Evolutionary conservation across 83 land plant genomes (phyloP), one percentile per base, ranked within the genome.

Genomic region (Picea engelmannii): DNA sequence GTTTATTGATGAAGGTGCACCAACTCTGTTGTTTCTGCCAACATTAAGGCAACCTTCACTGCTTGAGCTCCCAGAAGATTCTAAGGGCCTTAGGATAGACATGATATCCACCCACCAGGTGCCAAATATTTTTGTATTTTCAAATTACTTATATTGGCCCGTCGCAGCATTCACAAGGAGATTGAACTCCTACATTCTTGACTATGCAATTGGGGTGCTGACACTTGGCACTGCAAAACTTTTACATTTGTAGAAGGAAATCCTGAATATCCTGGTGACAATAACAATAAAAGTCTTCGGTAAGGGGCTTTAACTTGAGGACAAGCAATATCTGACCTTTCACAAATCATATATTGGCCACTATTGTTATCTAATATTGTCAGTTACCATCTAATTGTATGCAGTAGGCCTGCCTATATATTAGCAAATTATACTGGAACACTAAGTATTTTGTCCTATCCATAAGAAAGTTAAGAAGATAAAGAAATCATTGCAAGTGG

Each of bases 41-140:
- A 47, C 77, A 74, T 74, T 44, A 44, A 74, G 25, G 23, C 42
- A n/a, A 5, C 77, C 77, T 74, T 74, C 77, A 74, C 16, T 21
- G 77, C 10, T 74, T 47, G 77, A 47, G 58, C 25, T 74, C 4
- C 77, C 27, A 74, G 77, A 74, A 44, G 58, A 23, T 74, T 74
- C 77, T 74, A 70, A 70, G 2, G 75, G 21, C 75, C 77, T 21
- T 74, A 74, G 12, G 77, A 74, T 74, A 42, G 77, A 47, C 77
- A 74, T 74, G 25, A 47, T 74, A 47, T 47, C 25, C 25, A 74
- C 77, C 58, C 59, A 47, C 25, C 12, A 47, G 52, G 13, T 40
- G 59, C 77, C 77, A 74, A 70, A 24, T 0, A 20, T 13, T n/a
- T 47, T 21, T 44, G 12, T 21, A 44, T 24, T 47, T n/a, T 74